These are phyloP conservation scores for Calonectria hawksworthii DNA, from an alignment of 2,329 filamentous ascomycete genomes.

Conservation along the genomic window DNA sequence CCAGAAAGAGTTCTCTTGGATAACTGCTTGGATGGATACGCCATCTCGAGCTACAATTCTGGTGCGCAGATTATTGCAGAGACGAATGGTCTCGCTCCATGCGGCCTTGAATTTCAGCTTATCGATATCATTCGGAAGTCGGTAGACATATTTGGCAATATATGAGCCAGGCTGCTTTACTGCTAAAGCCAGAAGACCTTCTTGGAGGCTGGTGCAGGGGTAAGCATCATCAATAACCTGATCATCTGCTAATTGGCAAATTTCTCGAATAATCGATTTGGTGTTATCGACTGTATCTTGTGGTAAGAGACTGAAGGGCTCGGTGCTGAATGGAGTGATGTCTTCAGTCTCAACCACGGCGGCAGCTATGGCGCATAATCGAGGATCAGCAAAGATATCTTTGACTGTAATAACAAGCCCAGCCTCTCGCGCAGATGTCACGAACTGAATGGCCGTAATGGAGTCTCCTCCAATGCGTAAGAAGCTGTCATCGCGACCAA, in stretches of 20 bases:
- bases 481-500: too few relatives aligned
- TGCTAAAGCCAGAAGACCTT: slow-evolving; percentile 48
- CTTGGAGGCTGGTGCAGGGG: slow-evolving; percentile 53
- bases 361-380: not conserved
- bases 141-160: too few relatives aligned
- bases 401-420: not conserved
- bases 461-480: too few relatives aligned
- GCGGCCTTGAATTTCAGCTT: not conserved
- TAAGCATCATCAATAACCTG: slow-evolving; percentile 48
- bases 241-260: not conserved
- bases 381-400: slow-evolving; percentile 20
- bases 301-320: not conserved
- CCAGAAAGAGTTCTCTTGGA: not conserved
- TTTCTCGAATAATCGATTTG: not conserved
- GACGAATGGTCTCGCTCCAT: not conserved
- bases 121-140: not conserved
- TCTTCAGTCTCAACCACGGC: not conserved
- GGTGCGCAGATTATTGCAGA: not conserved
- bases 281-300: not conserved
- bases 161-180: slow-evolving; percentile 21
- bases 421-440: slow-evolving; percentile 11
- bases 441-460: too few relatives aligned
- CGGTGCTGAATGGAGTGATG: not conserved
- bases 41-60: not conserved
- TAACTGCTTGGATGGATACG: not conserved